Base-by-base conservation (phyloP, 176 grass and related monocot species). In the Alopecurus myosuroides region DNA sequence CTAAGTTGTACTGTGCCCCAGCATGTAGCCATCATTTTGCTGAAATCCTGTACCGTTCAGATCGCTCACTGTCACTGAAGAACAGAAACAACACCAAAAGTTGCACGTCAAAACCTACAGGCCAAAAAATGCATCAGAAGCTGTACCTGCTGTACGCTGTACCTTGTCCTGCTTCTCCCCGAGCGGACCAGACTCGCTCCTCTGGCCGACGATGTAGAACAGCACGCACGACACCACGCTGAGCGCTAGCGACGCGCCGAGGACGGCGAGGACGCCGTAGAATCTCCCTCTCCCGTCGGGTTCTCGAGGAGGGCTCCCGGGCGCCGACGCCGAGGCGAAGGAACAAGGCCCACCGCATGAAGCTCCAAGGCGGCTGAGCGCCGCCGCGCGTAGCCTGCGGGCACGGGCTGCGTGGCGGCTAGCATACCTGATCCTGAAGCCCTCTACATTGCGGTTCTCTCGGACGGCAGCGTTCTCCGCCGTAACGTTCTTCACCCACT, bases 191-290 rank as follows among this genome's bases (percentile, higher is more conserved):
- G 72, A 0, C 23, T 23, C 63, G 3, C 39, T 5, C 6, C 29
- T 66, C 35, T 37, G 55, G 11, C 52, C 51, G 22, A 35, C 19
- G 42, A 78, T 18, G 84, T 86, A 90, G 84, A 77, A 78, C 64
- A 90, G 84, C 83, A 65, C 79, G 73, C 52, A 78, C 6, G 79
- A 61, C 15, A 36, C 14, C 9, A 70, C 8, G 55, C 51, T 36
- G 42, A 86, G 72, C 26, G 34, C 71, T 33, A 89, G 25, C 5
- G 88, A 49, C 33, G 51, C 88, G 7, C 83, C 83, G 14, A 90
- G 83, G 15, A 90, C 51, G 20, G 73, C 83, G 0, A 78, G 20
- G 11, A 82, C 12, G 63, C 52, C 12, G 34, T 82, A 49, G 13
- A 72, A 9, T 40, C 19, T 64, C 4, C 35, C 19, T 12, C 25